A percentile compares a stretch with the other conserved stretches of the same genome.
These are phyloP conservation scores for Thraustochytrium striatum DNA, from an alignment of 352 stramenopile genomes.

Conservation along the genomic window DNA sequence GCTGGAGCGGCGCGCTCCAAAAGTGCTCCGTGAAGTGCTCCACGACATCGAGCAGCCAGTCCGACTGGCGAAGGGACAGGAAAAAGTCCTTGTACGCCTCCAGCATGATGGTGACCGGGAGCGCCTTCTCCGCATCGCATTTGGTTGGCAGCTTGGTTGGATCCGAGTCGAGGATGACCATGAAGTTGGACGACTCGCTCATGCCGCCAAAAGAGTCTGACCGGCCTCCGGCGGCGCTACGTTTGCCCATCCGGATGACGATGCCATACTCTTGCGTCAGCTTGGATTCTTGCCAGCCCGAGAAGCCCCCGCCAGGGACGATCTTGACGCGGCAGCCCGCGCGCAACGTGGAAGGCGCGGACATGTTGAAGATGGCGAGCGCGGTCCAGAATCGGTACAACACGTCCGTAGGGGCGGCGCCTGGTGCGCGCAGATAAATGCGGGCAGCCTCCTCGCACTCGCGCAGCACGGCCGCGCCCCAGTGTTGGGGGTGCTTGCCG, in stretches of 20 bases:
- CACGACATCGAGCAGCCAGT: neutral
- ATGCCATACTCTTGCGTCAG: conserved; percentile 35
- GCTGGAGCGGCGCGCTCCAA: conserved; percentile 28
- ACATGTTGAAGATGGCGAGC: conserved; percentile 31
- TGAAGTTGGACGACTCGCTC: neutral
- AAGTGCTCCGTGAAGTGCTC: conserved; percentile 36
- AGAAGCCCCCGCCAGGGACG: conserved; percentile 1
- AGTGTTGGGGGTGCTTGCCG: neutral
- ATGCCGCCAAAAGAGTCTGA: neutral
- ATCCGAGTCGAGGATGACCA: conserved; percentile 40
- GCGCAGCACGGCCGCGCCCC: neutral
- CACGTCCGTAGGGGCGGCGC: neutral
- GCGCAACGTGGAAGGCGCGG: conserved; percentile 26
- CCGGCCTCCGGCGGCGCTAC: neutral
- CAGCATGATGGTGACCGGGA: conserved; percentile 36
- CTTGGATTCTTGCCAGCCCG: conserved; percentile 4
- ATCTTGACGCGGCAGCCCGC: conserved; percentile 36
- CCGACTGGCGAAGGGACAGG: neutral
- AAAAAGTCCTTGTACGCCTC: conserved; percentile 35
- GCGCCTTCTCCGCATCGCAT: conserved; percentile 27
- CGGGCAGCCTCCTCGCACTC: neutral
- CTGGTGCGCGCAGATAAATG: neutral
- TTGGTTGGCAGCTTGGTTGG: conserved; percentile 1
- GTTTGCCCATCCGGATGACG: conserved; percentile 11
- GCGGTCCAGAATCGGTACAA: conserved; percentile 28